Conservation (phyloP, 225 moss, liverwort and hornwort species). For the Ulota crispa region DNA sequence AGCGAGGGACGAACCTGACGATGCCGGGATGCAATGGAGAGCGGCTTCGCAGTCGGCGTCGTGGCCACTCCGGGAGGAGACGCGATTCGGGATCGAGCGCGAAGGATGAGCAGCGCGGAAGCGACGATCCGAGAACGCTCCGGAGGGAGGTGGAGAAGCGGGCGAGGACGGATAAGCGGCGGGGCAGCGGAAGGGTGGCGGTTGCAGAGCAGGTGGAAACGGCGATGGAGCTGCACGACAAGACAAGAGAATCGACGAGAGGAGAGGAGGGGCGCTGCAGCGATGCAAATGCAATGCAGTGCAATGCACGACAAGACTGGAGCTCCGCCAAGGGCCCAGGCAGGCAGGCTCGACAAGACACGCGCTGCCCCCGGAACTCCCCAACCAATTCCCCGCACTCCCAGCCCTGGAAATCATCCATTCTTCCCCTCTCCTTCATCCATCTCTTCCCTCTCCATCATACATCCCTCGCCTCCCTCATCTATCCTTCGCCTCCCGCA, state of each 20-base stretch:
- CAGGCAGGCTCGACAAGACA: background rate
- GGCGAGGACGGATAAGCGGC: background rate
- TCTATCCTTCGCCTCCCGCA: rapidly evolving
- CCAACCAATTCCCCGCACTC: background rate
- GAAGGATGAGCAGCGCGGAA: background rate
- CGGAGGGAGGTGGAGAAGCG: too few species aligned
- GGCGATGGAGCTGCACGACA: background rate
- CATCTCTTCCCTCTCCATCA: background rate
- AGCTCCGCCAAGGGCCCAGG: too few species aligned
- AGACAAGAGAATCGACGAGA: too few species aligned
- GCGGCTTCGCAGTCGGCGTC: background rate
- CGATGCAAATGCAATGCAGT: background rate
- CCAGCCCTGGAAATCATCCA: too few species aligned
- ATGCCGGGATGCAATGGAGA: background rate
- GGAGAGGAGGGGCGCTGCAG: background rate
- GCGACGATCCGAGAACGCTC: conserved; percentile 20
- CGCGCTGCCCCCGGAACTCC: background rate
- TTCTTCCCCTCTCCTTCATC: rapidly evolving
- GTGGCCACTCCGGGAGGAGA: background rate
- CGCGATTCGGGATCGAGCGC: background rate
- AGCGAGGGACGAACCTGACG: conserved; percentile 4
- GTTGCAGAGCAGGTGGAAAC: background rate
- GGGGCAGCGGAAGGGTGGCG: background rate
- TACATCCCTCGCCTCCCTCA: rapidly evolving
- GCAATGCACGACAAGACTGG: background rate